Evolutionary conservation across 73 alveolate species (phyloP), one percentile per base, ranked within the genome.

Genomic region (Paraurostyla sp.): DNA sequence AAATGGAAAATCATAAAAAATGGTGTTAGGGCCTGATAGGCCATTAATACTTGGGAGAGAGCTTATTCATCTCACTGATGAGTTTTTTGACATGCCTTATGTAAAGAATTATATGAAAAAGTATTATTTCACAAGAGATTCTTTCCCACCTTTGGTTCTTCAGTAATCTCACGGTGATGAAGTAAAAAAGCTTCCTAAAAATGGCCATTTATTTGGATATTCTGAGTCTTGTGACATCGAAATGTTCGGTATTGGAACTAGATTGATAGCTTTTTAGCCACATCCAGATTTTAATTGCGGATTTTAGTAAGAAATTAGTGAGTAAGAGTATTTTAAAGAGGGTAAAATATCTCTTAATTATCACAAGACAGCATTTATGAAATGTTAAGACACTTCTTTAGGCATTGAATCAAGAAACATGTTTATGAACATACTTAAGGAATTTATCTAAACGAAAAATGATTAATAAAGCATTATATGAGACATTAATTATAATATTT

Each of bases 261-360:
- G 81, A 27, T n/a, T 63, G 29, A 7, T 63, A 15, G 49, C 81
- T 35, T 30, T 63, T 27, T 23, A 63, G 59, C 59, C 81, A 27
- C 81, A 63, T 63, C 81, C 81, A 11, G 81, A 63, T 63, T 63
- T 63, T 23, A 63, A 63, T 23, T 35, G 54, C 18, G 81, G 81
- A 30, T 27, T 63, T 27, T 27, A 35, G 59, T 27, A 63, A 30
- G 81, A 63, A 63, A 7, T 63, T 15, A 32, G 54, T 11, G 81
- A 27, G 27, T 7, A 11, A 9, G 81, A 63, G 29, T 63, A 25
- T 30, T 63, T 25, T 22, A 56, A 56, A 22, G 9, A 15, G 9
- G 32, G 32, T 15, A 7, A 15, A 7, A 56, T 56, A 15, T 7
- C 36, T 15, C 71, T 56, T 7, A 56, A 56, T 32, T 56, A 15